These are phyloP conservation scores for Dillenia suffruticosa DNA, from an alignment of 164 flowering plant genomes.

Conservation along the genomic window DNA sequence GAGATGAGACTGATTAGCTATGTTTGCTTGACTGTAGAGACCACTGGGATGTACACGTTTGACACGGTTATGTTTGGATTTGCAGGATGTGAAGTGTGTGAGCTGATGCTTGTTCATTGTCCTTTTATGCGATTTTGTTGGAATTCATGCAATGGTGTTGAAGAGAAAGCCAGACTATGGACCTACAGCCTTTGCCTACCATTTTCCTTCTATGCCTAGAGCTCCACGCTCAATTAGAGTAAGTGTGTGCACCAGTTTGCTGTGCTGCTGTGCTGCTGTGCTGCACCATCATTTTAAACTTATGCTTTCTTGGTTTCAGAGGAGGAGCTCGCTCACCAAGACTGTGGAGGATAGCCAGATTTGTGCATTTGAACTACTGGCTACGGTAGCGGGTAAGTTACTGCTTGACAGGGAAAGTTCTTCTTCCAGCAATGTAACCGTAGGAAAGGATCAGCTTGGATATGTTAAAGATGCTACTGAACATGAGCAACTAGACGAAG, in stretches of 20 bases:
- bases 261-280: not conserved
- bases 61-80: too few species aligned
- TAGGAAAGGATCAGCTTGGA: slow-evolving; percentile 20
- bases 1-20: too few species aligned
- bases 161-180: slow-evolving; percentile 81
- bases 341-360: slow-evolving; percentile 40
- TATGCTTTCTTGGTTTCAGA: slow-evolving; percentile 18
- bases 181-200: slow-evolving; percentile 55
- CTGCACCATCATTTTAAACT: not conserved
- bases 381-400: slow-evolving; percentile 83
- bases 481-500: slow-evolving; percentile 27
- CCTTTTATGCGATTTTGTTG: slow-evolving; percentile 29
- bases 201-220: slow-evolving; percentile 69
- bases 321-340: slow-evolving; percentile 36
- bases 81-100: too few species aligned
- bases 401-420: slow-evolving; percentile 49
- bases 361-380: slow-evolving; percentile 89
- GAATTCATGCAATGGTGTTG: slow-evolving; percentile 67
- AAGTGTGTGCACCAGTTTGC: slow-evolving; percentile 12
- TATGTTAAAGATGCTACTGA: slow-evolving; percentile 16
- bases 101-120: too few species aligned
- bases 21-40: too few species aligned
- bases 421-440: slow-evolving; percentile 26
- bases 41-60: too few species aligned
- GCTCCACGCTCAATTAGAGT: slow-evolving; percentile 93